Conservation (phyloP, 257 asterid species). For the Nicotiana tomentosiformis region DNA sequence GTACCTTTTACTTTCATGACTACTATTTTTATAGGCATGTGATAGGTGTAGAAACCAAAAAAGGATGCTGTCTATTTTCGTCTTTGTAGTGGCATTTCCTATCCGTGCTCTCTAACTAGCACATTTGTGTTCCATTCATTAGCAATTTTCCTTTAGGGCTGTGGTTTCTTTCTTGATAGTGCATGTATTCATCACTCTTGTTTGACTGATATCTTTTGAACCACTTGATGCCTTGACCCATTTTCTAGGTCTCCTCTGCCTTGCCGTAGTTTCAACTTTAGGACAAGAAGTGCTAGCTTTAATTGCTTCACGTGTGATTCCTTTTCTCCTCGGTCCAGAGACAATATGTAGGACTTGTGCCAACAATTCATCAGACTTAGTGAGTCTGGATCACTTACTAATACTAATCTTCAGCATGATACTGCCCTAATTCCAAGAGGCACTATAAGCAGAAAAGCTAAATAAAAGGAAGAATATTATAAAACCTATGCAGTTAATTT, state of each 20-base stretch:
- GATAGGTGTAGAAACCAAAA: background rate
- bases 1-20: background rate
- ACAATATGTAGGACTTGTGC: too few species aligned
- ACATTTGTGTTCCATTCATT: background rate
- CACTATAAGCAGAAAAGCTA: background rate
- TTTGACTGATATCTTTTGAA: background rate
- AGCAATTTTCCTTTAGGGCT: background rate
- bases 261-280: background rate
- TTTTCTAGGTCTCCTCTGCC: background rate
- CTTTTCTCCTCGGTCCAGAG: too few species aligned
- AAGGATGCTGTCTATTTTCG: background rate
- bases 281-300: background rate
- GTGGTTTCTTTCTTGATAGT: background rate
- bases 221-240: background rate
- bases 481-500: background rate
- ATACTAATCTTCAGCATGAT: background rate
- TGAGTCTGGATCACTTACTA: too few species aligned
- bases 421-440: background rate
- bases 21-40: background rate
- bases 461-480: background rate
- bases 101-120: background rate
- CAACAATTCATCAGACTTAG: too few species aligned
- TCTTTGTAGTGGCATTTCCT: background rate
- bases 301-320: background rate
- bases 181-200: background rate